A percentile compares a stretch with the other conserved stretches of the same genome.
phyloP scores from a whole-genome alignment of 805 yeast genomes.

The Kregervanrija delftensis region DNA sequence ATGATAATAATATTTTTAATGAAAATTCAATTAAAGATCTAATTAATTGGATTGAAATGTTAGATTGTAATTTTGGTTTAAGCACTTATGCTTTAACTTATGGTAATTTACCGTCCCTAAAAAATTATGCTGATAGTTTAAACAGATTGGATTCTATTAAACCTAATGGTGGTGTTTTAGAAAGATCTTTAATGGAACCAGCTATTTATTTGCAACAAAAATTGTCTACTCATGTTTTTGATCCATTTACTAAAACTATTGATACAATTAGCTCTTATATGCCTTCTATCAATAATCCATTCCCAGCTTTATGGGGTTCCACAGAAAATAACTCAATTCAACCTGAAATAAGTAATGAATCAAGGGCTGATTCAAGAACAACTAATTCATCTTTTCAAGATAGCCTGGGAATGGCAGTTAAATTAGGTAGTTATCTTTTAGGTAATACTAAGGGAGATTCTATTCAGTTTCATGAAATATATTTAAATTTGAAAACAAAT shows the following conservation, averaged over 20 bases:
- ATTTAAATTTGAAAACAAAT: constrained; percentile 4
- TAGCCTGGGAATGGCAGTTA: constrained; percentile 6
- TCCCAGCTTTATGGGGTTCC: constrained; percentile 3
- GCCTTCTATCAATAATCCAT: constrained; percentile 11
- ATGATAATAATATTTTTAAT: constrained; percentile 14
- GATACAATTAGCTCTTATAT: constrained; percentile 18
- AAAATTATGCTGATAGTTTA: constrained; percentile 13
- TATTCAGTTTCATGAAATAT: constrained; percentile 11
- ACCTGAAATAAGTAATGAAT: neutral
- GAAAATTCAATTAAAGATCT: constrained; percentile 16
- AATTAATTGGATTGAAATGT: constrained; percentile 19
- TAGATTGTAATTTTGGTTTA: constrained; percentile 21
- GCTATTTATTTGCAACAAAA: constrained; percentile 23
- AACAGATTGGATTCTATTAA: constrained; percentile 14
- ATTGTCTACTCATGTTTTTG: constrained; percentile 21
- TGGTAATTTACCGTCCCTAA: constrained; percentile 22
- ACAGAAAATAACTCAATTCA: neutral
- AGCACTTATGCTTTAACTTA: constrained; percentile 20
- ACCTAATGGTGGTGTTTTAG: constrained; percentile 18
- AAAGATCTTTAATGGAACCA: constrained; percentile 24
- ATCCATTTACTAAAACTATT: constrained; percentile 23
- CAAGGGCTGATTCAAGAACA: constrained; percentile 3
- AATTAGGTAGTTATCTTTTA: constrained; percentile 20
- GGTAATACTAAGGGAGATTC: constrained; percentile 18
- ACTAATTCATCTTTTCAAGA: constrained; percentile 6